These are phyloP conservation scores for Ogataea saltuana DNA, from an alignment of 805 yeast genomes.

Conservation along the genomic window DNA sequence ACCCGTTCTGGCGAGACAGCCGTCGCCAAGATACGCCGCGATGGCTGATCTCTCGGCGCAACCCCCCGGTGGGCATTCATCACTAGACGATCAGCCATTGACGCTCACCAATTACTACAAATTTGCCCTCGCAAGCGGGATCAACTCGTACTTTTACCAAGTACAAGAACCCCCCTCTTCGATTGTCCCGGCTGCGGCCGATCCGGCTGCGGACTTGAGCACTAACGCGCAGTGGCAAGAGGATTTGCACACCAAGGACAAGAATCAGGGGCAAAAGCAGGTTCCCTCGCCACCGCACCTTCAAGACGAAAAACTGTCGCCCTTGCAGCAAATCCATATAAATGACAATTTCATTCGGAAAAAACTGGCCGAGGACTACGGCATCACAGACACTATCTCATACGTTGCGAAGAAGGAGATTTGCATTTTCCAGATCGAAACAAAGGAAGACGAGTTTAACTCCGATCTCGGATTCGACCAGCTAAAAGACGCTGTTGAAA, in stretches of 20 bases:
- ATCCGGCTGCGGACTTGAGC: neutral
- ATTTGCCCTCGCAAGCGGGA: constrained; percentile 29
- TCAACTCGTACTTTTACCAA: constrained; percentile 36
- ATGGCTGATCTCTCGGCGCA: neutral
- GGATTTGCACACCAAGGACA: neutral
- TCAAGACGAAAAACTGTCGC: constrained; percentile 19
- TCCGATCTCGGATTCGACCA: constrained; percentile 31
- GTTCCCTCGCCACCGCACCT: neutral
- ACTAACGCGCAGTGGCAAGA: neutral
- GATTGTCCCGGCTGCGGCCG: neutral
- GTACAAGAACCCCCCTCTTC: constrained; percentile 19
- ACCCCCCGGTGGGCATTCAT: neutral
- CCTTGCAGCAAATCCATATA: constrained; percentile 29
- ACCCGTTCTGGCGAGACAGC: constrained; percentile 4
- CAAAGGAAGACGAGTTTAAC: constrained; percentile 14
- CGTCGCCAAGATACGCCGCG: neutral
- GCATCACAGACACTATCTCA: constrained; percentile 31
- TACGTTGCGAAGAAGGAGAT: constrained; percentile 35
- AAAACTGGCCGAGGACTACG: constrained; percentile 31
- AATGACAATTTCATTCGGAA: constrained; percentile 30
- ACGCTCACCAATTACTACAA: constrained; percentile 35
- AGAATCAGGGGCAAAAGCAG: neutral
- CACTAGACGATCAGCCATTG: constrained; percentile 21
- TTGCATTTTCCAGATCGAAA: constrained; percentile 34
- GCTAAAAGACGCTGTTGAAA: constrained; percentile 35